Conservation (phyloP, 192 early-diverging fungal species). For the Gigaspora rosea region DNA sequence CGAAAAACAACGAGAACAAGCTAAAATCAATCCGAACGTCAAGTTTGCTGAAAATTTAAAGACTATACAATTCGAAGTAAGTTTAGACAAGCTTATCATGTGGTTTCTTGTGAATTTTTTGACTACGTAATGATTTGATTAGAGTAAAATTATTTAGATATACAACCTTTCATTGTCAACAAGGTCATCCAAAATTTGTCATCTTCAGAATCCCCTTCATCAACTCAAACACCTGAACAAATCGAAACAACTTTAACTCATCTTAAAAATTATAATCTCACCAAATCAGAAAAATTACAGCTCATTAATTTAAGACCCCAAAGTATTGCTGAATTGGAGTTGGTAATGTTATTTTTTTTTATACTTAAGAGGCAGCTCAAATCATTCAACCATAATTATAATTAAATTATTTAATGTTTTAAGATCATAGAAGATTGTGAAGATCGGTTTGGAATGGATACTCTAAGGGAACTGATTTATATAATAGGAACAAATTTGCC, state of each 20-base stretch:
- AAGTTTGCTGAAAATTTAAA: slow-evolving; percentile 24
- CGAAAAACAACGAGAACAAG: slow-evolving; percentile 11
- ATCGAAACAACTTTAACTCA: slow-evolving; percentile 3
- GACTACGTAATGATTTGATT: not conserved
- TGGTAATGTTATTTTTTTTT: slow-evolving; percentile 5
- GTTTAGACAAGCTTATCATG: not conserved
- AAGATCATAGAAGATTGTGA: slow-evolving; percentile 32
- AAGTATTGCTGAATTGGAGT: slow-evolving; percentile 7
- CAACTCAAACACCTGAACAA: slow-evolving; percentile 24
- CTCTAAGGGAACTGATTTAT: slow-evolving; percentile 4
- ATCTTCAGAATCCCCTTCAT: slow-evolving; percentile 9
- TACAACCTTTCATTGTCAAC: not conserved
- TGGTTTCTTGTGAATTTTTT: not conserved
- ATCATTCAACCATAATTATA: not conserved
- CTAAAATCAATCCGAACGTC: not conserved
- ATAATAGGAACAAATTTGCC: slow-evolving; percentile 10
- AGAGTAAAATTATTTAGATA: not conserved
- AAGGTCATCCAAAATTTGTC: slow-evolving; percentile 20
- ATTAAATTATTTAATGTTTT: not conserved
- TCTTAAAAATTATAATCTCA: slow-evolving; percentile 18
- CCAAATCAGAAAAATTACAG: slow-evolving; percentile 23
- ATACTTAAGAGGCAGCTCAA: no score
- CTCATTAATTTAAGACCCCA: slow-evolving; percentile 25
- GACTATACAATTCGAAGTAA: slow-evolving; percentile 27
- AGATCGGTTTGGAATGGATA: slow-evolving; percentile 6